Base-by-base conservation (phyloP, 441 rosid genomes). In the Omphalea diandra region DNA sequence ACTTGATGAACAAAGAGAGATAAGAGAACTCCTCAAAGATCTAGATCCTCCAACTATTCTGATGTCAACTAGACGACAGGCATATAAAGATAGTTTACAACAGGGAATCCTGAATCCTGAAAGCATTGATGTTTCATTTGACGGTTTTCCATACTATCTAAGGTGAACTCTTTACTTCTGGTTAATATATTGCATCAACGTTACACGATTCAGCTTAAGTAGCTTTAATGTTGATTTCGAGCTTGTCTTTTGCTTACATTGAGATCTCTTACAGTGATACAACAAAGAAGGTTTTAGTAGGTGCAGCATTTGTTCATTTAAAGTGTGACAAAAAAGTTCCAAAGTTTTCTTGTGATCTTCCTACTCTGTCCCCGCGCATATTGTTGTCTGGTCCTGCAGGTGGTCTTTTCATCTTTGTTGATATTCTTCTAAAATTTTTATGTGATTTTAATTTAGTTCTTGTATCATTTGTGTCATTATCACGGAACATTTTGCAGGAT, bases 331-430 rank as follows among this genome's bases (percentile, higher is more conserved):
- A 82, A 80, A 83, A 88, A 72, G 83, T 81, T 68, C 88, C 83
- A 29, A 91, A 96, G 83, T 89, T 84, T 73, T 87, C 89, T 47
- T 79, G 86, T 17, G 93, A 88, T 75, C 90, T 96, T 74, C 76
- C 98, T 31, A 88, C 95, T 40, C 80, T 77, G 67, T 88, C 87
- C 60, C 98, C 98, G 27, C 98, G 99, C 43, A 84, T 96, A 75
- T 69, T 96, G 67, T 83, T 96, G 68, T 91, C 97, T 65, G 99
- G 99, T 71, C 99, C 98, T 67, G 93, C 99, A 75, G 98, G 99
- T 96, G 76, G 59, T 74, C 44, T 61, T n/a, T n/a, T n/a, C n/a
- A n/a, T n/a, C n/a, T n/a, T 47, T 63, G 31, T 63, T 29, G 3
- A 8, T 65, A 32, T 49, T 29, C 61, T 47, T 59, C 57, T 46